phyloP scores from a whole-genome alignment of 2,329 filamentous ascomycete genomes.

The Drechslerella stenobrocha region DNA sequence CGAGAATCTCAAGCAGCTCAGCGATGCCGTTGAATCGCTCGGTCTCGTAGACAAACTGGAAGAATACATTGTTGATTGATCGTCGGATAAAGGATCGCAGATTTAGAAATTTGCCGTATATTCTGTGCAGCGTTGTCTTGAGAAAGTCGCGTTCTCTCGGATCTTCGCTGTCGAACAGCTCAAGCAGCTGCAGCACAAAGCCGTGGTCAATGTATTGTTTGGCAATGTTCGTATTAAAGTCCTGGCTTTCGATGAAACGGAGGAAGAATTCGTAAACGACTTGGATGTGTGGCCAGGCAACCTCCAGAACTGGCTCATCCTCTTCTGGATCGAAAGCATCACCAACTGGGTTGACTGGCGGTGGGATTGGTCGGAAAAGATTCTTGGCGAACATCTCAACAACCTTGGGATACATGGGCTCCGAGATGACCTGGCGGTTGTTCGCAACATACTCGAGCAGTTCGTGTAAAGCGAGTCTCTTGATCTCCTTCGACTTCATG shows the following conservation, averaged over 20 bases:
- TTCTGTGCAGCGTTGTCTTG: constrained; percentile 95
- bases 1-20: constrained; percentile 91
- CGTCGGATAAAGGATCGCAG: constrained; percentile 93
- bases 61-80: constrained; percentile 99
- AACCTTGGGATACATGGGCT: constrained; percentile 97
- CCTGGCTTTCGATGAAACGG: constrained; percentile 97
- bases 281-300: constrained; percentile 98
- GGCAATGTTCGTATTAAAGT: constrained; percentile 99
- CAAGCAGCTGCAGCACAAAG: constrained; percentile 91
- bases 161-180: constrained; percentile 97
- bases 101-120: constrained; percentile 99
- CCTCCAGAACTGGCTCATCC: constrained; percentile 95
- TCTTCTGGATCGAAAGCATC: constrained; percentile 98
- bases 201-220: constrained; percentile 98
- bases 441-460: constrained; percentile 97
- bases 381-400: constrained; percentile 99
- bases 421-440: constrained; percentile 96
- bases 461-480: constrained; percentile 91
- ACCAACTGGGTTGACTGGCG: constrained; percentile 94
- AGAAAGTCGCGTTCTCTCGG: constrained; percentile 94
- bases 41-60: constrained; percentile 98
- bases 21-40: constrained; percentile 98
- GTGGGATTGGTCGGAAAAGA: constrained; percentile 92
- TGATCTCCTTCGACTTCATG: constrained; percentile 99
- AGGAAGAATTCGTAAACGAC: constrained; percentile 99